Base-by-base conservation (phyloP, 306 rosid genomes). In the Lagenaria siceraria region DNA sequence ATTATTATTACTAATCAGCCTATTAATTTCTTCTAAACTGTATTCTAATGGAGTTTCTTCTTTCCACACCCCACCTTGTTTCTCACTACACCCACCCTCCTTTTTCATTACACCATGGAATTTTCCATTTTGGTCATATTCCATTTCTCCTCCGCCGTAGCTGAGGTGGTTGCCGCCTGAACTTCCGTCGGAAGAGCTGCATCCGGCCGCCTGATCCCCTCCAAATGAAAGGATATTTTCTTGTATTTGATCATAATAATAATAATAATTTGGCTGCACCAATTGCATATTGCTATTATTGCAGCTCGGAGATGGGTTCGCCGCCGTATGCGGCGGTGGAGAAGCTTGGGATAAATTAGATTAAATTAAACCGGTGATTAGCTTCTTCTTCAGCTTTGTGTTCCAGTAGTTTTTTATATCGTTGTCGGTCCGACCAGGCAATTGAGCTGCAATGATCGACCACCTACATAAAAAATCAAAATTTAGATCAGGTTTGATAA, bases 321-420 rank as follows among this genome's bases (percentile, higher is more conserved):
- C 18, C 8, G 38, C 8, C 19, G 66, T 18, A 60, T 27, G 74
- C 21, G 27, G n/a, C 0, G 75, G 48, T 5, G 58, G n/a, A 46
- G 58, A 71, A 71, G 40, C 31, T 25, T 12, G 21, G 31, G 25
- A 6, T 58, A 71, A 51, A 51, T 11, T 19, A 43, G 55, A 71
- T 48, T 64, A 31, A 59, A 83, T 77, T 71, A 85, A 63, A 21
- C 81, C 86, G 8, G 31, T 51, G 85, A 85, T 83, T 56, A 89
- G 87, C 78, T 91, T 93, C 86, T 91, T 91, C 89, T 87, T 93
- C 3, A 93, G 90, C 83, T 91, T 93, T 21, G 98, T 91, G 90
- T 91, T 93, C 97, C 96, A 91, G 62, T 93, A 89, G 85, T 91
- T 93, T 84, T 93, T 93, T 68, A 93, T 93, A 82, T 93, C 97